phyloP scores from a whole-genome alignment of 371 early-diverging fungal species.

The Ecytonucleospora hepatopenaei region DNA sequence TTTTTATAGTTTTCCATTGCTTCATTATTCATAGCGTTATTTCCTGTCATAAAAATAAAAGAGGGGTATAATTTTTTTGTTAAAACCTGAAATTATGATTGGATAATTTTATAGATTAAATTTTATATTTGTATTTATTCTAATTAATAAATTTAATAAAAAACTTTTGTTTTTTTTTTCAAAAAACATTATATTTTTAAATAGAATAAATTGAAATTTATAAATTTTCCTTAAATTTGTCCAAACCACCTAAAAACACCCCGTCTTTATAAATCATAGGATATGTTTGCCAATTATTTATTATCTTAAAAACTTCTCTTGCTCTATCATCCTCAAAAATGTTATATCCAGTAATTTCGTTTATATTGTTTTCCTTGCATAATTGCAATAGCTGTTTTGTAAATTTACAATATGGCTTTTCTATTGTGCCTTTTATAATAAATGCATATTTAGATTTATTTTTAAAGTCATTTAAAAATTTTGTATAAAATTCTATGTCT shows the following conservation, averaged over 20 bases:
- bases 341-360: conserved; percentile 62
- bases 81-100: conserved; percentile 1
- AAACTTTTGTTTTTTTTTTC: conserved; percentile 77
- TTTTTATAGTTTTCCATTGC: conserved; percentile 25
- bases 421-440: conserved; percentile 70
- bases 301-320: conserved; percentile 62
- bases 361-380: conserved; percentile 7
- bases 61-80: conserved; percentile 23
- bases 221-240: conserved; percentile 65
- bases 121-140: neutral
- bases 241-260: conserved; percentile 86
- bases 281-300: conserved; percentile 81
- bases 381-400: conserved; percentile 38
- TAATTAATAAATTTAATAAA: conserved; percentile 38
- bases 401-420: conserved; percentile 52
- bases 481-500: conserved; percentile 11
- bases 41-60: conserved; percentile 44
- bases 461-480: conserved; percentile 30
- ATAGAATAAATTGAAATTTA: conserved; percentile 89
- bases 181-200: conserved; percentile 88
- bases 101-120: too few relatives aligned
- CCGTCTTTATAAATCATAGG: conserved; percentile 89
- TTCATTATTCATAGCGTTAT: conserved; percentile 33
- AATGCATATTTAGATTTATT: conserved; percentile 64
- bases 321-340: conserved; percentile 69